Conservation (phyloP, 208 protist genomes). For the Trypanosoma rangeli region DNA sequence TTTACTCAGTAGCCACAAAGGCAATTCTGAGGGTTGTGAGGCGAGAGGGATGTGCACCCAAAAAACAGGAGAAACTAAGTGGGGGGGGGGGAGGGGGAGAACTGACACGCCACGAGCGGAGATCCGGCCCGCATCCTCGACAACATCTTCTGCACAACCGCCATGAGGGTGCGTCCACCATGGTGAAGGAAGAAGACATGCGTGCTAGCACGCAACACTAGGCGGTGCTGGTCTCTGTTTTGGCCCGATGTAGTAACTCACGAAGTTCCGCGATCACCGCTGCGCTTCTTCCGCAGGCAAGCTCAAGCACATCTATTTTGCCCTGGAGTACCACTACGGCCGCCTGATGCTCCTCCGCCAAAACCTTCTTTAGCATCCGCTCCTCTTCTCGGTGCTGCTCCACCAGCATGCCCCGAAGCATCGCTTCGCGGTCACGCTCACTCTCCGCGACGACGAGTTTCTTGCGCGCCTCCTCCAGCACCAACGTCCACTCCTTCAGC, state of each 20-base stretch:
- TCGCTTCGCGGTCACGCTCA: constrained; percentile 28
- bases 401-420: constrained; percentile 33
- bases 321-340: constrained; percentile 19
- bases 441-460: constrained; percentile 25
- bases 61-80: too few species aligned
- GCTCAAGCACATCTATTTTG: constrained; percentile 49
- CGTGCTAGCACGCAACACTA: background rate
- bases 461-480: constrained; percentile 27
- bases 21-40: background rate
- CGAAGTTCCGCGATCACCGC: constrained; percentile 64
- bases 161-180: too few species aligned
- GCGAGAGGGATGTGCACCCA: background rate
- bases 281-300: constrained; percentile 49
- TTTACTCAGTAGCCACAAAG: background rate
- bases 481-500: constrained; percentile 30
- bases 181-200: background rate
- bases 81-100: too few species aligned
- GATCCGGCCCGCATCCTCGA: too few species aligned
- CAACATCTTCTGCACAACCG: background rate
- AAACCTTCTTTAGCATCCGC: constrained; percentile 26
- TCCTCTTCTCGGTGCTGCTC: constrained; percentile 37
- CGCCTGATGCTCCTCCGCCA: constrained; percentile 9
- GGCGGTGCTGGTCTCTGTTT: background rate
- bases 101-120: too few species aligned
- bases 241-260: constrained; percentile 44